phyloP scores from a whole-genome alignment of 73 alveolate species.

The Urostyla sp. region DNA sequence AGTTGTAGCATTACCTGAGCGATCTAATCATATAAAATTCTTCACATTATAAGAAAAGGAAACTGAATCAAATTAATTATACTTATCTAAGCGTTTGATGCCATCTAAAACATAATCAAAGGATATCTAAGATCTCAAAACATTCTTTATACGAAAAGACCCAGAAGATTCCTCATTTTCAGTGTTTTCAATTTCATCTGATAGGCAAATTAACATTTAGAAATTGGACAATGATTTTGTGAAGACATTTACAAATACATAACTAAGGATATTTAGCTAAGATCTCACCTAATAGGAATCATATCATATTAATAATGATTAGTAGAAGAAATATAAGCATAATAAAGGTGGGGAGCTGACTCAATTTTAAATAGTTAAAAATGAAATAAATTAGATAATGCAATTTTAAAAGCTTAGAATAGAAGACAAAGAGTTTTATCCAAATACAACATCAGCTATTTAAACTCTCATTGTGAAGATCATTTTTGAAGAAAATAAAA shows the following conservation, averaged over 20 bases:
- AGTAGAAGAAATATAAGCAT: neutral
- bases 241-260: neutral
- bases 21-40: conserved; percentile 17
- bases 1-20: neutral
- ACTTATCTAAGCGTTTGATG: too few species aligned
- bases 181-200: conserved; percentile 31
- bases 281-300: neutral
- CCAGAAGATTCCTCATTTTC: conserved; percentile 8
- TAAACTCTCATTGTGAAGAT: neutral
- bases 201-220: conserved; percentile 18
- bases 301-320: neutral
- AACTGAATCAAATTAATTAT: too few species aligned
- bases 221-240: conserved; percentile 8
- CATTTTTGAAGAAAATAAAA: conserved; percentile 8
- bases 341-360: neutral
- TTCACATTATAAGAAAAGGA: conserved; percentile 11
- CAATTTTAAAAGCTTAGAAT: neutral
- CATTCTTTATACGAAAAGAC: conserved; percentile 23
- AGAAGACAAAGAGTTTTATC: neutral
- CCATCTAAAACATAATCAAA: neutral
- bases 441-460: neutral
- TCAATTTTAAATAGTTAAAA: neutral
- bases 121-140: conserved; percentile 15
- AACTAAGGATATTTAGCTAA: neutral
- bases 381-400: conserved; percentile 14